These are phyloP conservation scores for Stevia rebaudiana DNA, from an alignment of 140 eudicot genomes.

Conservation along the genomic window DNA sequence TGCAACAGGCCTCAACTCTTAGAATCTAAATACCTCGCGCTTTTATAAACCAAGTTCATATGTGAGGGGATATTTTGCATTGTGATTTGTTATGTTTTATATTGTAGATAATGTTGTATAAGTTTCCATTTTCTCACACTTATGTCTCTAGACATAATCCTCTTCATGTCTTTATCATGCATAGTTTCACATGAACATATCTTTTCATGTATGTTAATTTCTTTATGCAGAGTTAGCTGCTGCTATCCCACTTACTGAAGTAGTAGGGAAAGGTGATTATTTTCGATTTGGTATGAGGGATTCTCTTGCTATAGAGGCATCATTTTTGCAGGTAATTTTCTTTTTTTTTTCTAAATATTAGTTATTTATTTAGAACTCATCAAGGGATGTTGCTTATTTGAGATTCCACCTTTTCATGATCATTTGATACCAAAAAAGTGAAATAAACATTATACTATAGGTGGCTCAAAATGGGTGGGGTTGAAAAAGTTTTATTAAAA, in stretches of 20 bases:
- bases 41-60: too few relatives aligned
- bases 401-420: neutral
- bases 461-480: neutral
- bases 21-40: too few relatives aligned
- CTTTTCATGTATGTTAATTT: neutral
- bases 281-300: slow-evolving; percentile 97
- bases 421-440: neutral
- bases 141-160: neutral
- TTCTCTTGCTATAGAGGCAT: slow-evolving; percentile 96
- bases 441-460: neutral
- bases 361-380: neutral
- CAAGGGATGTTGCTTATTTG: neutral
- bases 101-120: neutral
- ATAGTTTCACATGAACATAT: neutral
- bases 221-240: slow-evolving; percentile 69
- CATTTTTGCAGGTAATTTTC: slow-evolving; percentile 78
- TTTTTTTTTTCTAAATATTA: neutral
- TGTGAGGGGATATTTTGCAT: neutral
- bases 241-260: slow-evolving; percentile 65
- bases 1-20: too few relatives aligned
- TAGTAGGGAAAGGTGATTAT: slow-evolving; percentile 94
- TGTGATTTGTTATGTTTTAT: neutral
- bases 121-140: neutral
- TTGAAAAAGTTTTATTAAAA: neutral
- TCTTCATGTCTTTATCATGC: neutral